Percentiles rank a stretch among this genome's conserved stretches.
Evolutionary conservation across 2,329 filamentous ascomycete species (phyloP).

Genomic region (Exserohilum turcica): DNA sequence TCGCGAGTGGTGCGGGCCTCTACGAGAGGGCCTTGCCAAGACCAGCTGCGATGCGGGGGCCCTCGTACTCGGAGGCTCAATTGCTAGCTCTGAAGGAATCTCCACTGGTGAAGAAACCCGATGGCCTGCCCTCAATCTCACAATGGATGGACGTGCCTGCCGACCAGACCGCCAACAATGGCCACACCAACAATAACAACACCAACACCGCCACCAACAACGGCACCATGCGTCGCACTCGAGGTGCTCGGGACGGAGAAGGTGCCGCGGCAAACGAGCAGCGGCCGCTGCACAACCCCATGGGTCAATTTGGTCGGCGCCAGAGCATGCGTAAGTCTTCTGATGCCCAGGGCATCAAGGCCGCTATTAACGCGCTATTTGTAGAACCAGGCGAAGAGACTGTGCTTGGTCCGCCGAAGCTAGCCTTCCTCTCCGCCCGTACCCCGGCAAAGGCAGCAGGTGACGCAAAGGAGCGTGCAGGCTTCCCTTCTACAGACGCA

Average conservation of each 20-base stretch:
- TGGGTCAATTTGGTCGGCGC: slow-evolving; percentile 44
- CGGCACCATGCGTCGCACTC: slow-evolving; percentile 32
- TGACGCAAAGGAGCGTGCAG: slow-evolving; percentile 44
- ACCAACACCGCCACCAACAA: slow-evolving; percentile 28
- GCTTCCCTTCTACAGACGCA: slow-evolving; percentile 45
- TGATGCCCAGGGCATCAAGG: slow-evolving; percentile 50
- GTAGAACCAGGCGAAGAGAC: slow-evolving; percentile 74
- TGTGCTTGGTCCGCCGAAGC: slow-evolving; percentile 82
- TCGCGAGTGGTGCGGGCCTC: slow-evolving; percentile 14
- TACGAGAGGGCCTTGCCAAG: slow-evolving; percentile 11
- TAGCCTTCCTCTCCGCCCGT: slow-evolving; percentile 76
- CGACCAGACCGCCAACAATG: slow-evolving; percentile 36
- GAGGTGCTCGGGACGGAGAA: slow-evolving; percentile 36
- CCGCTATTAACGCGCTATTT: slow-evolving; percentile 39
- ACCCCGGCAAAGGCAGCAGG: slow-evolving; percentile 50
- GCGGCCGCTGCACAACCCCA: slow-evolving; percentile 42
- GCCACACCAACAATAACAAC: slow-evolving; percentile 30
- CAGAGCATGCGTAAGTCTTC: slow-evolving; percentile 55
- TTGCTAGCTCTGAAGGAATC: slow-evolving; percentile 78
- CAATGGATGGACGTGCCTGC: slow-evolving; percentile 88
- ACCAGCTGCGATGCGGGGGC: slow-evolving; percentile 34
- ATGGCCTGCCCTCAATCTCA: slow-evolving; percentile 78
- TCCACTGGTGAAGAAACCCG: slow-evolving; percentile 80
- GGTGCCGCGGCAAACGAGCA: slow-evolving; percentile 30
- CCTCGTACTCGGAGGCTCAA: slow-evolving; percentile 73